Conservation (phyloP, 345 rosid genomes). For the sweet orange (Citrus sinensis) region DNA sequence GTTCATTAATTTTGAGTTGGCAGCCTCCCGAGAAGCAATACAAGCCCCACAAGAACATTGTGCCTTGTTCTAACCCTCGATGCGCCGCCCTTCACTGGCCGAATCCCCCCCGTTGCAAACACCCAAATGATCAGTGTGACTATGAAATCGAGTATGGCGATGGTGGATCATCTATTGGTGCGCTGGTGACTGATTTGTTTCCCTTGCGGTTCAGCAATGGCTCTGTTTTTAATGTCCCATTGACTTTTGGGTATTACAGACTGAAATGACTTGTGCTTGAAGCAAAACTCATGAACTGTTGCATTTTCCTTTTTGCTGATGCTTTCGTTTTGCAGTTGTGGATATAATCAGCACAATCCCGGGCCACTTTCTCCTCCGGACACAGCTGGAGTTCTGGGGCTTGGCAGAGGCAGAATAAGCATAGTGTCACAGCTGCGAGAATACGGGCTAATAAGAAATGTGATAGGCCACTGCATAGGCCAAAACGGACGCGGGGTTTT, state of each 20-base stretch:
- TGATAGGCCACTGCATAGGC: not conserved
- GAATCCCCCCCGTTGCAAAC: not conserved
- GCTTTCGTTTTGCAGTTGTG: not conserved
- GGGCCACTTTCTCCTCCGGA: not conserved
- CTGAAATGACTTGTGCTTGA: not conserved
- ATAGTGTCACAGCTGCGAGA: not conserved
- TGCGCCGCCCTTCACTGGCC: not conserved
- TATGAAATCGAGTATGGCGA: not conserved
- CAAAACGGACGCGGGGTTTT: not conserved
- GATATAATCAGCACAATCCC: not conserved
- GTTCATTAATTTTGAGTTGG: not conserved
- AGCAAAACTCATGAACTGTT: not conserved
- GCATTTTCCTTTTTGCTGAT: not conserved
- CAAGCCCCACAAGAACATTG: not conserved
- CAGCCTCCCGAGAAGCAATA: not conserved
- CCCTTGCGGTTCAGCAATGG: not conserved
- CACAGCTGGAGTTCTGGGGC: not conserved
- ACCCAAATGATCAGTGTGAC: not conserved
- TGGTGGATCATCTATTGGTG: not conserved
- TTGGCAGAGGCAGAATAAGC: not conserved
- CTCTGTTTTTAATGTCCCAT: not conserved
- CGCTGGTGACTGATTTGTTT: not conserved
- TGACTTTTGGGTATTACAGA: not conserved
- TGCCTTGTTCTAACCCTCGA: not conserved
- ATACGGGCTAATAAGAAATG: not conserved